A percentile compares a stretch with the other conserved stretches of the same genome.
Evolutionary conservation across 2,329 filamentous ascomycete genomes (phyloP).

Genomic region (Talaromyces amestolkiae): DNA sequence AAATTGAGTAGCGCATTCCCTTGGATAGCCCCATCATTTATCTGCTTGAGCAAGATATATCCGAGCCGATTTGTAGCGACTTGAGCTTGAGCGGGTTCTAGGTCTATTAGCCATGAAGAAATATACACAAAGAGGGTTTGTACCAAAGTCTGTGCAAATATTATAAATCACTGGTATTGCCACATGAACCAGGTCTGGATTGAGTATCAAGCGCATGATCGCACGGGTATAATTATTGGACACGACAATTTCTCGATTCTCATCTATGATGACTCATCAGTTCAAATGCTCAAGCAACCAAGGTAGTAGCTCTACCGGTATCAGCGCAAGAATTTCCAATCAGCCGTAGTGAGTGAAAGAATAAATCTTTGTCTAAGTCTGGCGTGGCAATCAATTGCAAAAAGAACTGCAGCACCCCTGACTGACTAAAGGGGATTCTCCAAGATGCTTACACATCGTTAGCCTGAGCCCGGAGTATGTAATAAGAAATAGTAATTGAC

Average conservation of each 20-base stretch:
- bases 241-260: slow-evolving; percentile 42
- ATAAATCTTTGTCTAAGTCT: slow-evolving; percentile 29
- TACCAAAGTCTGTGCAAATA: slow-evolving; percentile 47
- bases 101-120: slow-evolving; percentile 22
- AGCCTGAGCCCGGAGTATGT: slow-evolving; percentile 8
- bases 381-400: slow-evolving; percentile 37
- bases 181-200: slow-evolving; percentile 37
- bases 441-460: slow-evolving; percentile 38
- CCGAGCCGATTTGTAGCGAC: slow-evolving; percentile 36
- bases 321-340: slow-evolving; percentile 49
- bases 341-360: slow-evolving; percentile 43
- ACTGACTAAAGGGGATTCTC: slow-evolving; percentile 39
- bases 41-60: slow-evolving; percentile 38
- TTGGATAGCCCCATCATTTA: slow-evolving; percentile 33
- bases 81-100: slow-evolving; percentile 42
- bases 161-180: slow-evolving; percentile 47
- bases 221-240: slow-evolving; percentile 39
- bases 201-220: slow-evolving; percentile 37
- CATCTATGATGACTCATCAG: slow-evolving; percentile 33
- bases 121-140: neutral
- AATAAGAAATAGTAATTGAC: slow-evolving; percentile 21
- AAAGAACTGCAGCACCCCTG: slow-evolving; percentile 44
- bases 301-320: slow-evolving; percentile 31
- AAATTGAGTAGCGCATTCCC: slow-evolving; percentile 37
- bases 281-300: neutral